Percentiles rank a stretch among this genome's conserved stretches.
These are phyloP conservation scores for Fusarium chlamydosporum DNA, from an alignment of 2,329 filamentous ascomycete genomes.

Conservation along the genomic window DNA sequence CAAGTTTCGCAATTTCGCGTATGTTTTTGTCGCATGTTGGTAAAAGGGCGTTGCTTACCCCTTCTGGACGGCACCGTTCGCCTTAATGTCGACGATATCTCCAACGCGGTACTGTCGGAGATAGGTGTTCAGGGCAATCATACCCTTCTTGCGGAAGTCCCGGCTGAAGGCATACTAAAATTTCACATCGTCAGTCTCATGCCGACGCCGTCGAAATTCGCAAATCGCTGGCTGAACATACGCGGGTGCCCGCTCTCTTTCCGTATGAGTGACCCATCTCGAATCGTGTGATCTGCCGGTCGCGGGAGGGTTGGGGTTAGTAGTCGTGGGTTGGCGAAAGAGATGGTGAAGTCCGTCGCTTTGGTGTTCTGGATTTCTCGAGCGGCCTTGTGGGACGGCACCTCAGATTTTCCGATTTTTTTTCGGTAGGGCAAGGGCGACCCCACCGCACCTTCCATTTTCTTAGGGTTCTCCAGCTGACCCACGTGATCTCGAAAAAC, in stretches of 20 bases:
- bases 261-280: constrained; percentile 89
- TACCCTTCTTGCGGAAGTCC: constrained; percentile 94
- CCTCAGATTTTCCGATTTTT: constrained; percentile 57
- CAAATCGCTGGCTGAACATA: constrained; percentile 63
- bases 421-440: constrained; percentile 55
- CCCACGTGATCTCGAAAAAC: constrained; percentile 52
- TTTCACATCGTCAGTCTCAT: constrained; percentile 49
- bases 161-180: constrained; percentile 89
- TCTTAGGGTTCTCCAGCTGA: constrained; percentile 53
- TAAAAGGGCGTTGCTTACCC: constrained; percentile 72
- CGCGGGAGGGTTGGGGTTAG: constrained; percentile 57
- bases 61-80: constrained; percentile 98
- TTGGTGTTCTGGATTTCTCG: constrained; percentile 57
- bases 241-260: constrained; percentile 88
- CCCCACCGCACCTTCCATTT: constrained; percentile 9
- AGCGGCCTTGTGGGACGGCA: constrained; percentile 56
- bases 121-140: constrained; percentile 95
- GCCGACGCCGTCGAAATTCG: constrained; percentile 45
- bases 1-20: constrained; percentile 34
- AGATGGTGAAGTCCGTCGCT: constrained; percentile 54
- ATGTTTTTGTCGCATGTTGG: constrained; percentile 38
- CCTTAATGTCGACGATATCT: constrained; percentile 99
- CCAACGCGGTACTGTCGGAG: constrained; percentile 95
- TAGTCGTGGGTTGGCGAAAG: constrained; percentile 61
- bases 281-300: constrained; percentile 65